Conservation (phyloP, 345 rosid species). For the Arabidopsis suecica region DNA sequence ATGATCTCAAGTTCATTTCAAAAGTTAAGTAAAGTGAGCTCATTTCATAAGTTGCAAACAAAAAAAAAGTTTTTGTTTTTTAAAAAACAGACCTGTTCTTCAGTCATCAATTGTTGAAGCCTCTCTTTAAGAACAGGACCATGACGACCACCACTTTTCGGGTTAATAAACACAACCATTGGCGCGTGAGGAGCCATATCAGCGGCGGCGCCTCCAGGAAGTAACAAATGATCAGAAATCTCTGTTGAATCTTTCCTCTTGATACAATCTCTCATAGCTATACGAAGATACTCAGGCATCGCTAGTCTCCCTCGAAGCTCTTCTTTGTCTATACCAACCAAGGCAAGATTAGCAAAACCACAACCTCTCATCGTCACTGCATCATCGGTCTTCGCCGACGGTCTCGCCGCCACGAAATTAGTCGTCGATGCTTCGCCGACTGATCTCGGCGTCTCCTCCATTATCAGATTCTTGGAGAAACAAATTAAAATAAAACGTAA, state of each 20-base stretch:
- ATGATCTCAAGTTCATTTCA: not conserved
- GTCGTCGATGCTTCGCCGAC: slow-evolving; percentile 55
- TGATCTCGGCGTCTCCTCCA: slow-evolving; percentile 46
- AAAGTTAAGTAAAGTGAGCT: not conserved
- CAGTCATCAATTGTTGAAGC: slow-evolving; percentile 75
- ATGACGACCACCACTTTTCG: slow-evolving; percentile 87
- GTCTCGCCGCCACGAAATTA: slow-evolving; percentile 50
- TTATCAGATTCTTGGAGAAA: not conserved
- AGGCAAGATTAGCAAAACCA: slow-evolving; percentile 68
- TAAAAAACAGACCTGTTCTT: slow-evolving; percentile 66
- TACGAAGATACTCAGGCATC: slow-evolving; percentile 83
- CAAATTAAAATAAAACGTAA: not conserved
- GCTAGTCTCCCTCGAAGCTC: slow-evolving; percentile 57
- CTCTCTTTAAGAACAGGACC: slow-evolving; percentile 83
- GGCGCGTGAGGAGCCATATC: slow-evolving; percentile 67
- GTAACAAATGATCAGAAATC: slow-evolving; percentile 39
- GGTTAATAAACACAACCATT: slow-evolving; percentile 80
- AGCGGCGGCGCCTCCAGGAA: slow-evolving; percentile 30
- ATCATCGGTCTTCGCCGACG: slow-evolving; percentile 58
- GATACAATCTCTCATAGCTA: slow-evolving; percentile 69
- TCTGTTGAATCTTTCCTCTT: slow-evolving; percentile 55
- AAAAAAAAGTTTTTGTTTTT: too few species aligned
- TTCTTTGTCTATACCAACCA: slow-evolving; percentile 72
- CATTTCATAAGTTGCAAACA: not conserved
- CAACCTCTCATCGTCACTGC: slow-evolving; percentile 55